Evolutionary conservation across 192 early-diverging fungal genomes (phyloP).

Genomic region (Coemansia sp.): DNA sequence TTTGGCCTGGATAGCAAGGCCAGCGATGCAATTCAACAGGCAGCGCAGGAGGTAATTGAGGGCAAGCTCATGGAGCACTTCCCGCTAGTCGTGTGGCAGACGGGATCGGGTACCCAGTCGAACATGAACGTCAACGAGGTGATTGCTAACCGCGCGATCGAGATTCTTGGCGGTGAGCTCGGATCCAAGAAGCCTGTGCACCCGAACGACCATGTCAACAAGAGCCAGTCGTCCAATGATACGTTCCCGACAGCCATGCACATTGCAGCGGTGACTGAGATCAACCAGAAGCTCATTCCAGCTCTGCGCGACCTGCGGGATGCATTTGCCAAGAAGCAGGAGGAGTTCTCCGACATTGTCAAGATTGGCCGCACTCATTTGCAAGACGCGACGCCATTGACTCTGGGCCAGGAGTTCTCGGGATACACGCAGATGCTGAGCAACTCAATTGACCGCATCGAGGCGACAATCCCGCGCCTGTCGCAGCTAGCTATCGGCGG

Average conservation of each 20-base stretch:
- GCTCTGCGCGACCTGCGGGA: conserved; percentile 77
- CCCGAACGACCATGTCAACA: conserved; percentile 99
- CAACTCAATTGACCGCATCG: conserved; percentile 85
- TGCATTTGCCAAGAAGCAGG: conserved; percentile 72
- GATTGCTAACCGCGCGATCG: conserved; percentile 98
- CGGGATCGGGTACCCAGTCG: conserved; percentile 96
- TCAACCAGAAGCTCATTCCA: conserved; percentile 82
- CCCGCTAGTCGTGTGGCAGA: conserved; percentile 98
- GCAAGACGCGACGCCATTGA: conserved; percentile 97
- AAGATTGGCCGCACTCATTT: conserved; percentile 99
- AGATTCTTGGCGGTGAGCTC: conserved; percentile 86
- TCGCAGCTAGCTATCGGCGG: conserved; percentile 96
- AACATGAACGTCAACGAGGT: conserved; percentile 99
- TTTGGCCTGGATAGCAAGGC: conserved; percentile 79
- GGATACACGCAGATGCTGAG: conserved; percentile 93
- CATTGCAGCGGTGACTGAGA: conserved; percentile 87
- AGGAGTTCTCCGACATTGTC: conserved; percentile 89
- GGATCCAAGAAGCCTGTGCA: conserved; percentile 95
- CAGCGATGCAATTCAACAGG: conserved; percentile 84
- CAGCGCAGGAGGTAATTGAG: conserved; percentile 88
- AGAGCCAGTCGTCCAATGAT: conserved; percentile 97
- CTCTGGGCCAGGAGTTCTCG: conserved; percentile 97
- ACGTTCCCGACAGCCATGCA: conserved; percentile 99
- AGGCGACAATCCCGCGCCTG: conserved; percentile 76
- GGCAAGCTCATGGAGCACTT: conserved; percentile 94